These are phyloP conservation scores for Gossypium thurberi DNA, from an alignment of 345 rosid genomes.

Conservation along the genomic window DNA sequence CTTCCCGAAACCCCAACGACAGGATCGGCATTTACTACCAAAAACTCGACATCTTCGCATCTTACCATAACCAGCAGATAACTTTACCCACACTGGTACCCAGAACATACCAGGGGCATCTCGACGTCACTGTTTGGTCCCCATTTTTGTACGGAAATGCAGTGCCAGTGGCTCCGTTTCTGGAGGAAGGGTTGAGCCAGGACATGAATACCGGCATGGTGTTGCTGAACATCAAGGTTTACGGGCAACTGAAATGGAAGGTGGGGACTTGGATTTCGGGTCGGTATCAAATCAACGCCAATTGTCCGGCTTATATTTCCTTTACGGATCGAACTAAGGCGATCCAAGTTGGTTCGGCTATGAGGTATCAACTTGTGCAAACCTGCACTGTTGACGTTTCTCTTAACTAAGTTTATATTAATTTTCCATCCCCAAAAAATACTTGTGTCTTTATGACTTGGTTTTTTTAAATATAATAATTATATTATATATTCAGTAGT, in stretches of 20 bases:
- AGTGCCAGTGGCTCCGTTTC: slow-evolving; percentile 44
- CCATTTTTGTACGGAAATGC: slow-evolving; percentile 44
- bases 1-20: slow-evolving; percentile 58
- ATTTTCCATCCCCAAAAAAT: background rate
- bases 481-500: background rate
- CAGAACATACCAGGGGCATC: slow-evolving; percentile 53
- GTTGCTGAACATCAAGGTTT: slow-evolving; percentile 45
- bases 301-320: slow-evolving; percentile 52
- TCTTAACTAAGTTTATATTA: background rate
- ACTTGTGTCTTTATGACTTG: background rate
- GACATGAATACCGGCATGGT: slow-evolving; percentile 53
- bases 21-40: slow-evolving; percentile 55
- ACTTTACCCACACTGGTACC: slow-evolving; percentile 51
- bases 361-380: slow-evolving; percentile 49
- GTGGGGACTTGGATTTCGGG: slow-evolving; percentile 77
- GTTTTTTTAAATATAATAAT: background rate
- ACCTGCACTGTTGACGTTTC: slow-evolving; percentile 51
- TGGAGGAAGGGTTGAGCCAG: slow-evolving; percentile 34
- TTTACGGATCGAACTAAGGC: slow-evolving; percentile 16
- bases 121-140: slow-evolving; percentile 59
- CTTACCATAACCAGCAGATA: slow-evolving; percentile 71
- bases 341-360: slow-evolving; percentile 18
- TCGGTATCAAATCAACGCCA: slow-evolving; percentile 43
- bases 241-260: slow-evolving; percentile 57
- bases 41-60: slow-evolving; percentile 39